phyloP scores from a whole-genome alignment of 1,284 basidiomycete genomes.

The Puccinia polysora region DNA sequence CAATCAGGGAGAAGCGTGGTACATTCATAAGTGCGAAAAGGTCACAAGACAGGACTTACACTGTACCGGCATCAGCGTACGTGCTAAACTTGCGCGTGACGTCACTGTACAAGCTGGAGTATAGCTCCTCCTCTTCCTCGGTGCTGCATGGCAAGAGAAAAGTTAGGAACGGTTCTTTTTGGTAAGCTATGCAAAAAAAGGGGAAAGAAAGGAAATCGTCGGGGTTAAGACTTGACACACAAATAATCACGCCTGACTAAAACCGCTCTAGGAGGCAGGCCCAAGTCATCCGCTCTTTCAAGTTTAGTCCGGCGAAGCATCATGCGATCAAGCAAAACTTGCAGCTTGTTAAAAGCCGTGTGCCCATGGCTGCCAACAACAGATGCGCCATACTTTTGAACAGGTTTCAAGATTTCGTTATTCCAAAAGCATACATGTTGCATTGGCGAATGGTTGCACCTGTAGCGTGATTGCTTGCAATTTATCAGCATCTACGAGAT shows the following conservation, averaged over 20 bases:
- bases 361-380: slow-evolving; percentile 40
- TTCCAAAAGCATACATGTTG: slow-evolving; percentile 80
- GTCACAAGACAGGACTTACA: slow-evolving; percentile 17
- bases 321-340: slow-evolving; percentile 69
- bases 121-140: slow-evolving; percentile 57
- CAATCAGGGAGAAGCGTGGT: neutral
- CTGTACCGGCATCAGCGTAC: slow-evolving; percentile 82
- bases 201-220: slow-evolving; percentile 56
- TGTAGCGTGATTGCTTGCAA: neutral
- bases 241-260: slow-evolving; percentile 86
- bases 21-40: neutral
- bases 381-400: slow-evolving; percentile 66
- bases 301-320: slow-evolving; percentile 77
- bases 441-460: slow-evolving; percentile 73
- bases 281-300: slow-evolving; percentile 93
- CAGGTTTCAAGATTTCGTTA: slow-evolving; percentile 86
- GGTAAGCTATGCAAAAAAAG: no score
- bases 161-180: neutral
- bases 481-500: neutral
- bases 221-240: slow-evolving; percentile 67
- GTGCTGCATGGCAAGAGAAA: slow-evolving; percentile 11
- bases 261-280: slow-evolving; percentile 89
- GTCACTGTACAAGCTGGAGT: slow-evolving; percentile 83
- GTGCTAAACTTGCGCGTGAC: slow-evolving; percentile 87
- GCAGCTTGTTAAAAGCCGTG: slow-evolving; percentile 39